Evolutionary conservation across 805 yeast genomes (phyloP).

Genomic region (Yarrowia keelungensis): DNA sequence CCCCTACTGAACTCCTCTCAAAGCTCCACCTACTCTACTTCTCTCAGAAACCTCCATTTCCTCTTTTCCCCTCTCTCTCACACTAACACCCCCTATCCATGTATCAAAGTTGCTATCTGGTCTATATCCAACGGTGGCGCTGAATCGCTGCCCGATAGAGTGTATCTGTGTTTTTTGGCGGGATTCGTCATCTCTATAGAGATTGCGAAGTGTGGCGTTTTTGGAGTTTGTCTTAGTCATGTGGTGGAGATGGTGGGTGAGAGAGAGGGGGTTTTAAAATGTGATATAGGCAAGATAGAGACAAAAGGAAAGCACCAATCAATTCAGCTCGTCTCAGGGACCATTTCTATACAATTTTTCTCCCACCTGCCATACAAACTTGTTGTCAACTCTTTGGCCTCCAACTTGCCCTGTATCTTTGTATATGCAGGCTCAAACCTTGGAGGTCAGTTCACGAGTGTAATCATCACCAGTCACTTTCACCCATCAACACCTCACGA

Average conservation of each 20-base stretch:
- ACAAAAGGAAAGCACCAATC: too few species aligned
- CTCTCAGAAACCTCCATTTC: too few species aligned
- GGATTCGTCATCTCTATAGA: background rate
- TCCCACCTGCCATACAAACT: too few species aligned
- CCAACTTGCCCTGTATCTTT: background rate
- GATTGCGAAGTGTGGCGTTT: conserved; percentile 29
- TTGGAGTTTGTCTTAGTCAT: conserved; percentile 3
- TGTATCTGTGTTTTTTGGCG: background rate
- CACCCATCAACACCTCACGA: too few species aligned
- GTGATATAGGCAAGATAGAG: too few species aligned
- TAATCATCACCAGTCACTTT: background rate
- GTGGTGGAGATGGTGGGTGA: background rate
- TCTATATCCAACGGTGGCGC: background rate
- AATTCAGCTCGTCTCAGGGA: too few species aligned
- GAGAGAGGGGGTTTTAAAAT: too few species aligned
- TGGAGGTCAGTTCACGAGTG: conserved; percentile 24
- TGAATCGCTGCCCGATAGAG: conserved; percentile 23
- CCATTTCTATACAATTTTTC: too few species aligned
- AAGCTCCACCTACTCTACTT: too few species aligned
- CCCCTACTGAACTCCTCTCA: too few species aligned
- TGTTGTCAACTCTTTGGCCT: too few species aligned
- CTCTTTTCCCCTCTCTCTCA: background rate
- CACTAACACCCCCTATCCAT: background rate
- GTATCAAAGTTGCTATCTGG: background rate
- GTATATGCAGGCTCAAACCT: conserved; percentile 16